Evolutionary conservation across 2,329 filamentous ascomycete genomes (phyloP), one percentile per base, ranked within the genome.

Genomic region (Lachnellula subtilissima): DNA sequence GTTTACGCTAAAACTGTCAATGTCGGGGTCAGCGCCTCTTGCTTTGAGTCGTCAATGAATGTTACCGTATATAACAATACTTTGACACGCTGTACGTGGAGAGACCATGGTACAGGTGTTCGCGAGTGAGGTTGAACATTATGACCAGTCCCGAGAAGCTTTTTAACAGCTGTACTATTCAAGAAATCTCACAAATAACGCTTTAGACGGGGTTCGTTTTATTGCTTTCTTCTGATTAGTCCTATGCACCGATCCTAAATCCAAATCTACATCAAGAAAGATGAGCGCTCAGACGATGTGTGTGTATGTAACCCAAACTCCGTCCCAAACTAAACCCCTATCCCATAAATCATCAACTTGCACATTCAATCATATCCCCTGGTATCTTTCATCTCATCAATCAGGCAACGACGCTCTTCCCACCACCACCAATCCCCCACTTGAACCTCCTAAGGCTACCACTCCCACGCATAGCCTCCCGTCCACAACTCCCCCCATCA

Each of bases 391-490:
- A 42, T 11, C 17, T n/a, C 39, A 42, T 17, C 15, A n/a, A 17
- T 57, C 48, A 65, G 49, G 65, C 64, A 60, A 66, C 63, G 47
- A 68, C 56, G 42, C 61, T 63, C 53, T 61, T 62, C 8, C 59
- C 62, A 15, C 59, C 62, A 3, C 63, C 62, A 12, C 64, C 61
- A 43, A 64, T 65, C 5, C 66, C 64, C 67, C 67, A 69, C 32
- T 62, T 66, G 22, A 69, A 70, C 25, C 60, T 62, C 42, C 61
- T 63, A 39, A 70, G 57, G 8, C 59, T 62, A 0, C 65, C 65
- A 1, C 59, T 63, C 2, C 65, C 64, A 1, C 58, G 60, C 8
- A 58, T 61, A 19, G 62, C 61, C 36, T 69, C 66, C 25, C 58
- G 61, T 11, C 66, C 65, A 56, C 65, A 70, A 25, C 50, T 53